A percentile compares a stretch with the other conserved stretches of the same genome.
Evolutionary conservation across 169 alveolate genomes (phyloP).

Genomic region (Cryptosporidium andersoni): DNA sequence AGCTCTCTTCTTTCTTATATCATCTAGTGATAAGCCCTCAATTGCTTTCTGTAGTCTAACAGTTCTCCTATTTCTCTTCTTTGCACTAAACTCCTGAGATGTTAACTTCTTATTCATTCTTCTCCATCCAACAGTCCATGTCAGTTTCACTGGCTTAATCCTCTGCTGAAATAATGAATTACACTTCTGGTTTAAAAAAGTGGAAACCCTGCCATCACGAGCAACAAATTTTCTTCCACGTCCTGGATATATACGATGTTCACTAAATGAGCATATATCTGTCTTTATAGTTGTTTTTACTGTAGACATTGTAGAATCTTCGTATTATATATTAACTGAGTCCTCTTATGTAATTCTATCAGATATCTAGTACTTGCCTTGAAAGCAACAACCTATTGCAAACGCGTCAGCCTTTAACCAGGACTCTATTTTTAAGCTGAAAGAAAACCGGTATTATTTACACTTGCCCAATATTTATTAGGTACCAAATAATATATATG

Average conservation of each 20-base stretch:
- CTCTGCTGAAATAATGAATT: constrained; percentile 91
- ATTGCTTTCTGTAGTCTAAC: constrained; percentile 94
- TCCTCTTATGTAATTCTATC: too few species aligned
- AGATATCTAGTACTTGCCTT: too few species aligned
- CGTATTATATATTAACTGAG: too few species aligned
- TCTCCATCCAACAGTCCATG: constrained; percentile 97
- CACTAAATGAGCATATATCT: constrained; percentile 95
- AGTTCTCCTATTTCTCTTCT: constrained; percentile 79
- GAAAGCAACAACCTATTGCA: too few species aligned
- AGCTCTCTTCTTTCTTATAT: constrained; percentile 86
- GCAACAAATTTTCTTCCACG: constrained; percentile 95
- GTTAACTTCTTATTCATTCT: constrained; percentile 94
- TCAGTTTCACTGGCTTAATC: constrained; percentile 94
- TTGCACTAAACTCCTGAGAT: constrained; percentile 50
- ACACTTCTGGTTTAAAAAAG: constrained; percentile 88
- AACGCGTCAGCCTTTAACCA: too few species aligned
- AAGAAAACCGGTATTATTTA: too few species aligned
- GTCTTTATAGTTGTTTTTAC: constrained; percentile 90
- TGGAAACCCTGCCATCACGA: constrained; percentile 94
- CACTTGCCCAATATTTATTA: too few species aligned
- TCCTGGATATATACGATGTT: constrained; percentile 98
- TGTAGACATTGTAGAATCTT: constrained; percentile 76
- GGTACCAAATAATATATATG: too few species aligned
- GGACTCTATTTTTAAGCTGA: too few species aligned
- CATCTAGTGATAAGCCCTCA: constrained; percentile 95